Evolutionary conservation across 2,329 filamentous ascomycete genomes (phyloP).

Genomic region (Nigrospora oryzae): DNA sequence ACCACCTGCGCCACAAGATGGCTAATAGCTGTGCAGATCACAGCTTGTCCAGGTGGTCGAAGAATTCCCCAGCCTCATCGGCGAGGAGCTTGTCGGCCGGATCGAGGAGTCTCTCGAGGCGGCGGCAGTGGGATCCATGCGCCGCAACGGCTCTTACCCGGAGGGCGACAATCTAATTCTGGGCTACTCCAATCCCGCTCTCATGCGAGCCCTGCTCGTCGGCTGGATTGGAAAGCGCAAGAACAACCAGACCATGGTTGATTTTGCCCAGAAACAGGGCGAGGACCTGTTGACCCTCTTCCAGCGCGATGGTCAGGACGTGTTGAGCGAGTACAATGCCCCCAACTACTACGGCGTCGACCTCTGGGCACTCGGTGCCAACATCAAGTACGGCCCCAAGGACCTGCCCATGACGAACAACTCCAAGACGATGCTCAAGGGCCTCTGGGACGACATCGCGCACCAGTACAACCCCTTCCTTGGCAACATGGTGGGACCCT

Average conservation of each 20-base stretch:
- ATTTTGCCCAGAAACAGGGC: slow-evolving; percentile 26
- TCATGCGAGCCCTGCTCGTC: slow-evolving; percentile 29
- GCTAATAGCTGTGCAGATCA: slow-evolving; percentile 8
- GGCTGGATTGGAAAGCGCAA: slow-evolving; percentile 31
- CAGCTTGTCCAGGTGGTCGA: slow-evolving; percentile 26
- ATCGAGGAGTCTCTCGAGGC: slow-evolving; percentile 27
- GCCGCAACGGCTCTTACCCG: slow-evolving; percentile 28
- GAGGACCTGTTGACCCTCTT: slow-evolving; percentile 20
- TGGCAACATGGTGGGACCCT: slow-evolving; percentile 24
- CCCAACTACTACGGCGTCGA: slow-evolving; percentile 33
- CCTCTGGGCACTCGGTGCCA: slow-evolving; percentile 27
- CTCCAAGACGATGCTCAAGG: slow-evolving; percentile 17
- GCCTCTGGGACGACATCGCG: slow-evolving; percentile 25
- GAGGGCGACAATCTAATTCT: slow-evolving; percentile 27
- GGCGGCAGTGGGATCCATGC: slow-evolving; percentile 28
- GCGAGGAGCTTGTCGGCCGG: slow-evolving; percentile 17
- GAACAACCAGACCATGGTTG: slow-evolving; percentile 24
- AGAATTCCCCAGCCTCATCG: slow-evolving; percentile 22
- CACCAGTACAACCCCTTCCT: slow-evolving; percentile 26
- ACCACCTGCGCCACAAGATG: neutral
- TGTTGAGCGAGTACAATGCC: slow-evolving; percentile 28
- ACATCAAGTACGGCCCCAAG: slow-evolving; percentile 24
- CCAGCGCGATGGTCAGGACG: slow-evolving; percentile 8
- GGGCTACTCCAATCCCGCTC: slow-evolving; percentile 29
- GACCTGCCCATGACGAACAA: slow-evolving; percentile 19